Conservation (phyloP, 1,284 basidiomycete genomes). For the Bondarzewia mesenterica region DNA sequence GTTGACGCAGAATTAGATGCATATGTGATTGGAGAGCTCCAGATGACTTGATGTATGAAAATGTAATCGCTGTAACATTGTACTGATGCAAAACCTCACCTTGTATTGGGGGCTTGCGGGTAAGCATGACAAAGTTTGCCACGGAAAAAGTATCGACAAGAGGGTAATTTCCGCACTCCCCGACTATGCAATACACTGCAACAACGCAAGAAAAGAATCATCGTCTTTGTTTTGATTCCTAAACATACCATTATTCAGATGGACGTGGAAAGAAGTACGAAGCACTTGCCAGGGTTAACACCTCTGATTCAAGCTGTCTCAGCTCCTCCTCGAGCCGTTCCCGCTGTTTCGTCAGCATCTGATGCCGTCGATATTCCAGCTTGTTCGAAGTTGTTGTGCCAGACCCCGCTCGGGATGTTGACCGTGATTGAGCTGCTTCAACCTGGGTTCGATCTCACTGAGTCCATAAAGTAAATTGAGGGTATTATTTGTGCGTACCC, state of each 20-base stretch:
- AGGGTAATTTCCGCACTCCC: no score
- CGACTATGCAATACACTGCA: no score
- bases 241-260: background rate
- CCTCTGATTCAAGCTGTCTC: slow-evolving; percentile 46
- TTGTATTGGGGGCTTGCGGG: no score
- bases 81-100: background rate
- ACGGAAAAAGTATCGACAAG: no score
- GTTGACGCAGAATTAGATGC: slow-evolving; percentile 48
- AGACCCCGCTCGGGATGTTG: slow-evolving; percentile 29
- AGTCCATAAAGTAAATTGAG: background rate
- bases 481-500: slow-evolving; percentile 30
- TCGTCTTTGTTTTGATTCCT: background rate
- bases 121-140: no score
- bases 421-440: slow-evolving; percentile 41
- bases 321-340: slow-evolving; percentile 54
- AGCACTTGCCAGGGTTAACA: slow-evolving; percentile 41
- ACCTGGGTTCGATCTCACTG: slow-evolving; percentile 27
- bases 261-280: background rate
- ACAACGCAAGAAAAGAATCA: no score
- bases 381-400: slow-evolving; percentile 54
- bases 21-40: slow-evolving; percentile 62
- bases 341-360: slow-evolving; percentile 54
- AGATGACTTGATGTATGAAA: slow-evolving; percentile 17
- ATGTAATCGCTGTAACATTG: background rate
- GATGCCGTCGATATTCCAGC: slow-evolving; percentile 52